Percentiles rank a stretch among this genome's conserved stretches.
These are phyloP conservation scores for Epichloe typhina DNA, from an alignment of 2,329 filamentous ascomycete species.

Conservation along the genomic window DNA sequence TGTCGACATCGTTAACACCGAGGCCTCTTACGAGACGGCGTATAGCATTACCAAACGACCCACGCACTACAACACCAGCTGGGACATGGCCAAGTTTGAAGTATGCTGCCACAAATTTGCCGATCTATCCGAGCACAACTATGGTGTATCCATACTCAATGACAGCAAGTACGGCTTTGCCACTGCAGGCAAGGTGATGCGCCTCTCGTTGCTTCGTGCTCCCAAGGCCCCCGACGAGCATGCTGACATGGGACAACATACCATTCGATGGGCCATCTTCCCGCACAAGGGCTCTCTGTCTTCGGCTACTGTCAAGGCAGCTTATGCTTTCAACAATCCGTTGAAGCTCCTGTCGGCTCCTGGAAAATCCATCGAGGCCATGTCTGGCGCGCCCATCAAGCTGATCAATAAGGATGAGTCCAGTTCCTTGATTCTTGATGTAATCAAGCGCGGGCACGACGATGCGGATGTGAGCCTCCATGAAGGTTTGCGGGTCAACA, in stretches of 20 bases:
- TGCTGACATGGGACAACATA: constrained; percentile 84
- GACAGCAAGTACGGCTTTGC: constrained; percentile 96
- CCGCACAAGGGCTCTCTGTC: constrained; percentile 66
- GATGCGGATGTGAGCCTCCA: constrained; percentile 58
- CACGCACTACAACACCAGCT: constrained; percentile 94
- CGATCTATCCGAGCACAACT: constrained; percentile 75
- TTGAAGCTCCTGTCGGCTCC: constrained; percentile 30
- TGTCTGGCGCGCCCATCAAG: constrained; percentile 39
- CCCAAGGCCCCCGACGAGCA: constrained; percentile 89
- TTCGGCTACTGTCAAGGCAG: constrained; percentile 63
- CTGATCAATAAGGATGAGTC: constrained; percentile 44
- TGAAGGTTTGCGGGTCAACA: constrained; percentile 48
- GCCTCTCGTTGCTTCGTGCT: constrained; percentile 70
- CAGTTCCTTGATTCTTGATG: constrained; percentile 65
- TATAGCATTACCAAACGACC: constrained; percentile 80
- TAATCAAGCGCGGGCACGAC: constrained; percentile 85
- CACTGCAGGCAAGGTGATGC: constrained; percentile 78
- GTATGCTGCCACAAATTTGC: constrained; percentile 94
- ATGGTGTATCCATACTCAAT: constrained; percentile 86
- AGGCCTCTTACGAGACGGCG: constrained; percentile 90
- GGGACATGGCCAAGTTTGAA: constrained; percentile 98
- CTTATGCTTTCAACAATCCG: constrained; percentile 83
- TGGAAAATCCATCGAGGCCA: constrained; percentile 14
- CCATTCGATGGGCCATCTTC: constrained; percentile 80
- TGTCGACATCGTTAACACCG: constrained; percentile 77